Percentiles rank a stretch among this genome's conserved stretches.
These are phyloP conservation scores for Phylloporus rhodoxanthus DNA, from an alignment of 768 basidiomycete species.

Conservation along the genomic window DNA sequence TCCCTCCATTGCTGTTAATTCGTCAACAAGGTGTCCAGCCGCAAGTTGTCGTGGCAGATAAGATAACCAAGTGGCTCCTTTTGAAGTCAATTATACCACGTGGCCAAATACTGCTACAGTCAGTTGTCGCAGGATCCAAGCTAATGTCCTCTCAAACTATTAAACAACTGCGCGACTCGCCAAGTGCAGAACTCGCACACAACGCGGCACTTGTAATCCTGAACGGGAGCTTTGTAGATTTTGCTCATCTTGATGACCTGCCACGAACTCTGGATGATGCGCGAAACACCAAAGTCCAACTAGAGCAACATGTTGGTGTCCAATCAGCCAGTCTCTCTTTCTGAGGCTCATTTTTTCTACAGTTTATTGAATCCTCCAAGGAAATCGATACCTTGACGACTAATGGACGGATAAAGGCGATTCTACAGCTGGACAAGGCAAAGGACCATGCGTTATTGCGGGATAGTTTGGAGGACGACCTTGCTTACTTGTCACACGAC, in stretches of 20 bases:
- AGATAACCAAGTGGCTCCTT: too few relatives aligned
- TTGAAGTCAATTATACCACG: too few relatives aligned
- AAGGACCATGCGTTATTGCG: slow-evolving; percentile 72
- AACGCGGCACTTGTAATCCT: slow-evolving; percentile 32
- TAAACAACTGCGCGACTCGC: slow-evolving; percentile 43
- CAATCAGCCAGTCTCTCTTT: slow-evolving; percentile 12
- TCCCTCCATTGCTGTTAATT: too few relatives aligned
- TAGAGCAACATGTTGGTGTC: slow-evolving; percentile 42
- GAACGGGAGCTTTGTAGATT: slow-evolving; percentile 42
- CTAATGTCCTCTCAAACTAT: slow-evolving; percentile 42
- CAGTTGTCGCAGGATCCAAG: background rate
- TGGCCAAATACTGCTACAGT: slow-evolving; percentile 4
- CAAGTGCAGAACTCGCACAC: slow-evolving; percentile 39
- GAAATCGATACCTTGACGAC: slow-evolving; percentile 43
- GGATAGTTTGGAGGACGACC: slow-evolving; percentile 73
- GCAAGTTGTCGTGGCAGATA: slow-evolving; percentile 6
- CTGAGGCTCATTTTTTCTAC: slow-evolving; percentile 31
- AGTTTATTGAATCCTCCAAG: slow-evolving; percentile 53
- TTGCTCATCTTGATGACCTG: slow-evolving; percentile 47
- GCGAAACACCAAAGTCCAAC: slow-evolving; percentile 34
- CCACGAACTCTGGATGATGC: slow-evolving; percentile 42
- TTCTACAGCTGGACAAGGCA: slow-evolving; percentile 52
- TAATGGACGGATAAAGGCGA: slow-evolving; percentile 42
- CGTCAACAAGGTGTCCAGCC: too few relatives aligned
- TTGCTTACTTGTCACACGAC: slow-evolving; percentile 59